These are phyloP conservation scores for Aspergillus asperescens DNA, from an alignment of 495 filamentous ascomycete genomes.

Conservation along the genomic window DNA sequence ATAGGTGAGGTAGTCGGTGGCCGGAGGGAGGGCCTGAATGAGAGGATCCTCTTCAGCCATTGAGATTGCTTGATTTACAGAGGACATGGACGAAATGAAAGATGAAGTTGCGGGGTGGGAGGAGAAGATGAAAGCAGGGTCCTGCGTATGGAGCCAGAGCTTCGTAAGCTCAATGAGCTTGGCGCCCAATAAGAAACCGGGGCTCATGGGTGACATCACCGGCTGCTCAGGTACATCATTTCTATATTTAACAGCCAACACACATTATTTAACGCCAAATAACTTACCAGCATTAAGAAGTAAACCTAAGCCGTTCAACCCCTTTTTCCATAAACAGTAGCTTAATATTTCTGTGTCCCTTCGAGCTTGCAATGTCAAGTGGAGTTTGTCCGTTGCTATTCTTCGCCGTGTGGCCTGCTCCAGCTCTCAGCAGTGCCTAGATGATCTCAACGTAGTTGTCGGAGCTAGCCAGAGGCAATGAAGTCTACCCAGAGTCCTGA, in stretches of 20 bases:
- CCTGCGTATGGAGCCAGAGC: background rate
- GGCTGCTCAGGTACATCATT: constrained; percentile 2
- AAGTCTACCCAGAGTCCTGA: background rate
- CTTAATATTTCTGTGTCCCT: background rate
- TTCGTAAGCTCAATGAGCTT: background rate
- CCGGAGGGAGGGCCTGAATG: constrained; percentile 56
- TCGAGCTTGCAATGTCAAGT: background rate
- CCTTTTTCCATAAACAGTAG: too few species aligned
- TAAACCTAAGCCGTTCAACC: too few species aligned
- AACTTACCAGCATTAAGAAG: too few species aligned
- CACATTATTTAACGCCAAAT: too few species aligned
- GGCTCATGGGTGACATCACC: constrained; percentile 6
- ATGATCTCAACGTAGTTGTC: background rate
- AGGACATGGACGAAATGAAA: constrained; percentile 1
- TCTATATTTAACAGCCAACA: too few species aligned
- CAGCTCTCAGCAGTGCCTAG: background rate
- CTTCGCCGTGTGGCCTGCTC: background rate
- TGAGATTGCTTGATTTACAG: constrained; percentile 14
- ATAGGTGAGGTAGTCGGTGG: constrained; percentile 80
- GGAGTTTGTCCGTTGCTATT: background rate
- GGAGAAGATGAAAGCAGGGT: background rate
- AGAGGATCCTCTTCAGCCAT: constrained; percentile 39
- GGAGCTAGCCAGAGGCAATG: background rate
- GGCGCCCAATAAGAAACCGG: background rate
- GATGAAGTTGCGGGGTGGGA: background rate